phyloP scores from a whole-genome alignment of 345 rosid genomes.

The Trapa bicornis region DNA sequence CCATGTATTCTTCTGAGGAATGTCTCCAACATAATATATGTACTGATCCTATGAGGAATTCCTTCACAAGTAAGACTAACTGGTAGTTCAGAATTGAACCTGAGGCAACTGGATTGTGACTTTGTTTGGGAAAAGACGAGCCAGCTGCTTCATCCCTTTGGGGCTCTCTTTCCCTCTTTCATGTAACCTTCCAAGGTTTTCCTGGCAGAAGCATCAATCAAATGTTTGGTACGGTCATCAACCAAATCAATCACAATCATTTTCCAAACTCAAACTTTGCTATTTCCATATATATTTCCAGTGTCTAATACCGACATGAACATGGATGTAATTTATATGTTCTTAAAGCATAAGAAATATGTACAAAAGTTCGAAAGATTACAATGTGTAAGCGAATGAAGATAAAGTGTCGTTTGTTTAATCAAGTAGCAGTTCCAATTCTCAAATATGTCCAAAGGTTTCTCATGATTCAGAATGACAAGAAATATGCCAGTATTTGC shows the following conservation, averaged over 20 bases:
- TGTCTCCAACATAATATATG: background rate
- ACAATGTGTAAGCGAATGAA: too few species aligned
- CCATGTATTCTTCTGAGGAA: constrained; percentile 13
- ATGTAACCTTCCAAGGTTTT: constrained; percentile 70
- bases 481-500: background rate
- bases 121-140: constrained; percentile 90
- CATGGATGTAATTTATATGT: too few species aligned
- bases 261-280: background rate
- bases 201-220: constrained; percentile 25
- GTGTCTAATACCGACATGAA: too few species aligned
- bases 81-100: constrained; percentile 28
- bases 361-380: too few species aligned
- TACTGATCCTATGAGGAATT: background rate
- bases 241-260: background rate
- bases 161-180: constrained; percentile 87
- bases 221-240: background rate
- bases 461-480: background rate
- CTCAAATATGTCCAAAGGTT: background rate
- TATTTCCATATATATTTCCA: too few species aligned
- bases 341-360: too few species aligned
- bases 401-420: too few species aligned
- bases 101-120: constrained; percentile 92
- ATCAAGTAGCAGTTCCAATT: background rate
- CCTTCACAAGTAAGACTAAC: background rate
- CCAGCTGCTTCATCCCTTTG: constrained; percentile 79